phyloP scores from a whole-genome alignment of 2,329 filamentous ascomycete species.

The Lachnellula arida region DNA sequence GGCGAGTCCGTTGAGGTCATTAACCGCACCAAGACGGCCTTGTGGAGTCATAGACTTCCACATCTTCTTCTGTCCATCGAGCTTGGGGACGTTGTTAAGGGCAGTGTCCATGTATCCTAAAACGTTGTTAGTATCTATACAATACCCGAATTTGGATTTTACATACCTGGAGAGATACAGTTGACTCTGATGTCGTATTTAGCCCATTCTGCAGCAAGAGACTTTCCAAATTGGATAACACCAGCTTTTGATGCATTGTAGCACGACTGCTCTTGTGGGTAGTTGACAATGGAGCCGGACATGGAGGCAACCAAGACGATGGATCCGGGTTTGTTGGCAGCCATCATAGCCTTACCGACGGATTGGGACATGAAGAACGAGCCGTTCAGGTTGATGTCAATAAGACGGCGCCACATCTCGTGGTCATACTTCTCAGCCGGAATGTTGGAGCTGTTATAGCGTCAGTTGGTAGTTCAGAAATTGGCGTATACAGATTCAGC shows the following conservation, averaged over 20 bases:
- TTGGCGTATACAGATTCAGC: not conserved
- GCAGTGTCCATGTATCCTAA: conserved; percentile 79
- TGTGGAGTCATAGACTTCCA: conserved; percentile 72
- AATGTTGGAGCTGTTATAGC: conserved; percentile 60
- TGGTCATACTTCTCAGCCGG: conserved; percentile 73
- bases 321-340: conserved; percentile 63
- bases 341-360: conserved; percentile 69
- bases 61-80: conserved; percentile 78
- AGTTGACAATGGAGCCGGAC: conserved; percentile 82
- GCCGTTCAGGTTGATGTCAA: conserved; percentile 79
- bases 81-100: conserved; percentile 70
- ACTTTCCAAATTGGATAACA: conserved; percentile 73
- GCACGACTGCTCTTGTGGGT: conserved; percentile 75
- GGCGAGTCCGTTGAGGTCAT: conserved; percentile 73
- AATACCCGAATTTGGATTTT: not conserved
- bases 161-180: conserved; percentile 64
- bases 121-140: not conserved
- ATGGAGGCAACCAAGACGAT: conserved; percentile 76
- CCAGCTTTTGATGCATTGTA: conserved; percentile 84
- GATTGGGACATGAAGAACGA: conserved; percentile 73
- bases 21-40: conserved; percentile 64
- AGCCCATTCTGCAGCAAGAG: conserved; percentile 79
- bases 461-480: conserved; percentile 6
- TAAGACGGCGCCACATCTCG: conserved; percentile 70
- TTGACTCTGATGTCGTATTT: conserved; percentile 78